A percentile compares a stretch with the other conserved stretches of the same genome.
These are phyloP conservation scores for Amphichorda felina DNA, from an alignment of 2,329 filamentous ascomycete genomes.

Conservation along the genomic window DNA sequence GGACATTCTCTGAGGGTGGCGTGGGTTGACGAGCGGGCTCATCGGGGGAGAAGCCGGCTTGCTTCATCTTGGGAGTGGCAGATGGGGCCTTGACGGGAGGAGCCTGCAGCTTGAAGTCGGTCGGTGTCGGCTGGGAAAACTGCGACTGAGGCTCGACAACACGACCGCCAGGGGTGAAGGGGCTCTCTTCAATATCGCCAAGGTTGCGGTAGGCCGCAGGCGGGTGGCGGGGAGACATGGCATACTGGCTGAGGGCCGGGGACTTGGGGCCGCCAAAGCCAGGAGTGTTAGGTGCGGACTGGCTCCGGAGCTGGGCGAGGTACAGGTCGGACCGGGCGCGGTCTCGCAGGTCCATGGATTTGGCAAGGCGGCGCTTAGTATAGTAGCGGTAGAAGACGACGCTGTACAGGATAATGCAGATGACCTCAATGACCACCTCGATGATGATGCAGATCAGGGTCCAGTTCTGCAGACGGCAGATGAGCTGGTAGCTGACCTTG, in stretches of 20 bases:
- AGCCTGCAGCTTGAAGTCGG: constrained; percentile 75
- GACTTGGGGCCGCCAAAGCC: constrained; percentile 62
- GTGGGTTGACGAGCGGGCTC: constrained; percentile 16
- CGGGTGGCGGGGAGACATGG: constrained; percentile 50
- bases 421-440: constrained; percentile 83
- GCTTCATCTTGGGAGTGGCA: constrained; percentile 59
- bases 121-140: constrained; percentile 35
- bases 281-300: constrained; percentile 91
- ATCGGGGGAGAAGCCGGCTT: constrained; percentile 49
- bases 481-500: constrained; percentile 76
- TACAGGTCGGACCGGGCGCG: constrained; percentile 90
- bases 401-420: constrained; percentile 86
- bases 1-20: constrained; percentile 27
- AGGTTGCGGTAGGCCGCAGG: constrained; percentile 42
- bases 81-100: constrained; percentile 69
- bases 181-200: constrained; percentile 30
- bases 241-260: constrained; percentile 28
- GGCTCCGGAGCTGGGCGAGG: constrained; percentile 70
- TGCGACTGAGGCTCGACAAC: constrained; percentile 52
- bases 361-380: constrained; percentile 87
- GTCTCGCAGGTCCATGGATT: constrained; percentile 94
- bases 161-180: constrained; percentile 42
- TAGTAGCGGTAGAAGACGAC: constrained; percentile 97
- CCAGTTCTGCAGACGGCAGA: constrained; percentile 93
- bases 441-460: constrained; percentile 93